A percentile compares a stretch with the other conserved stretches of the same genome.
Conservation (phyloP, 768 basidiomycete genomes). For the Tricholoma sp. region DNA sequence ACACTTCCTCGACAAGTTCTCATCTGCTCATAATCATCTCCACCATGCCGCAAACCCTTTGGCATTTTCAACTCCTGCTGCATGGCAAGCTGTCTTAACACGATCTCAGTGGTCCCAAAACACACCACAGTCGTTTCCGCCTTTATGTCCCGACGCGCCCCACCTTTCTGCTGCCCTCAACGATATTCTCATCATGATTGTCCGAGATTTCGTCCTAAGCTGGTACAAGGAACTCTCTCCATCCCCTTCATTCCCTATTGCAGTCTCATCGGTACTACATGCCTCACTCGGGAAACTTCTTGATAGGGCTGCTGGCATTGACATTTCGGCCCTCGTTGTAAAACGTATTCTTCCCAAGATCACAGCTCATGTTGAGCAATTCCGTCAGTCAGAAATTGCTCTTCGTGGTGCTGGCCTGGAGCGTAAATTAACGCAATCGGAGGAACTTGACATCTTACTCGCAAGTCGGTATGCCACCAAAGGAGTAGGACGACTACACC, state of each 20-base stretch:
- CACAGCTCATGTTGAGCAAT: slow-evolving; percentile 85
- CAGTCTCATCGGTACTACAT: slow-evolving; percentile 75
- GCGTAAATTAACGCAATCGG: slow-evolving; percentile 80
- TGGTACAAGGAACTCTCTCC: slow-evolving; percentile 90
- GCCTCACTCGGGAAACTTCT: slow-evolving; percentile 55
- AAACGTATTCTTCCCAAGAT: slow-evolving; percentile 85
- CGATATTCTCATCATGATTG: slow-evolving; percentile 74
- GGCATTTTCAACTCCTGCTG: slow-evolving; percentile 87
- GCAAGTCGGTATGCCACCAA: slow-evolving; percentile 76
- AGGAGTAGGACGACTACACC: slow-evolving; percentile 65
- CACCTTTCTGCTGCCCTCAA: slow-evolving; percentile 70
- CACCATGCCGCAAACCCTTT: slow-evolving; percentile 64
- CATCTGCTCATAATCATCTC: slow-evolving; percentile 31
- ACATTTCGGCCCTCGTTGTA: slow-evolving; percentile 73
- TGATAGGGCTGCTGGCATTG: slow-evolving; percentile 51
- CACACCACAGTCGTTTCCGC: slow-evolving; percentile 60
- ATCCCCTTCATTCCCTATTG: slow-evolving; percentile 83
- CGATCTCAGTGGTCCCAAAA: slow-evolving; percentile 88
- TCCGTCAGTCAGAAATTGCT: slow-evolving; percentile 83
- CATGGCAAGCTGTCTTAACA: slow-evolving; percentile 88
- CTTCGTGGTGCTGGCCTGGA: slow-evolving; percentile 80
- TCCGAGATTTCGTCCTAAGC: slow-evolving; percentile 80
- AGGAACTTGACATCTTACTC: slow-evolving; percentile 82
- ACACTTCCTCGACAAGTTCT: slow-evolving; percentile 50
- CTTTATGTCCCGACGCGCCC: slow-evolving; percentile 59